A percentile compares a stretch with the other conserved stretches of the same genome.
phyloP scores from a whole-genome alignment of 805 yeast genomes.

The Metschnikowia aberdeeniae region DNA sequence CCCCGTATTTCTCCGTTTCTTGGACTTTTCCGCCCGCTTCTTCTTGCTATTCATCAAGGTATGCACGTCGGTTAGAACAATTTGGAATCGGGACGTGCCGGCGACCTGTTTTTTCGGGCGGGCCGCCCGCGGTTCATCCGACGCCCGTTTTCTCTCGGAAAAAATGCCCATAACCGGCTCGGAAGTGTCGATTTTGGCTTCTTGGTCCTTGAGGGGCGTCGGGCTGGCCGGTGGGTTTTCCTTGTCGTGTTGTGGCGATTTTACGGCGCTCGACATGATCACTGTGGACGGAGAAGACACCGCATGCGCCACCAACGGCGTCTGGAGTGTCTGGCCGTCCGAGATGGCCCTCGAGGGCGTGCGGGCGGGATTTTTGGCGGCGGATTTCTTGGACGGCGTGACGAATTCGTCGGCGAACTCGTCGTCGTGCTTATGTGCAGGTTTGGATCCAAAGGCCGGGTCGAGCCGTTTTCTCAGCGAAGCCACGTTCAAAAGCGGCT shows the following conservation, averaged over 20 bases:
- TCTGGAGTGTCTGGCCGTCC: constrained; percentile 18
- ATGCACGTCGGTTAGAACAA: constrained; percentile 20
- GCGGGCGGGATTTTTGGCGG: constrained; percentile 22
- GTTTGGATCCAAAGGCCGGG: constrained; percentile 20
- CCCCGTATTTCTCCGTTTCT: constrained; percentile 3
- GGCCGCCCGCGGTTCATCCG: constrained; percentile 7
- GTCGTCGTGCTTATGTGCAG: constrained; percentile 8
- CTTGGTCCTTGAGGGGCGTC: constrained; percentile 30
- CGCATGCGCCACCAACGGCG: constrained; percentile 32
- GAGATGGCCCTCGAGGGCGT: constrained; percentile 15
- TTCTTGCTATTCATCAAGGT: constrained; percentile 20
- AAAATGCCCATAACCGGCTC: constrained; percentile 39
- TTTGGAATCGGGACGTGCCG: constrained; percentile 16
- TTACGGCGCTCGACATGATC: constrained; percentile 31
- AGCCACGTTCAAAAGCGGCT: constrained; percentile 20
- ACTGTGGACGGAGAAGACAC: constrained; percentile 42
- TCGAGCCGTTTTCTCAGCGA: constrained; percentile 9
- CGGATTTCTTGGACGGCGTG: constrained; percentile 32
- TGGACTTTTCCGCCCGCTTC: constrained; percentile 8
- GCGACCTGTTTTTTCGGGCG: constrained; percentile 11
- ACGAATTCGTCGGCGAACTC: constrained; percentile 22
- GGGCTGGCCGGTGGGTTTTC: constrained; percentile 30
- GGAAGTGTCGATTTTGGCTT: constrained; percentile 12
- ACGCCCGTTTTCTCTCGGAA: constrained; percentile 21
- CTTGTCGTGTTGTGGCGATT: constrained; percentile 14